Evolutionary conservation across 73 alveolate species (phyloP).

Genomic region (Breviolum minutum): DNA sequence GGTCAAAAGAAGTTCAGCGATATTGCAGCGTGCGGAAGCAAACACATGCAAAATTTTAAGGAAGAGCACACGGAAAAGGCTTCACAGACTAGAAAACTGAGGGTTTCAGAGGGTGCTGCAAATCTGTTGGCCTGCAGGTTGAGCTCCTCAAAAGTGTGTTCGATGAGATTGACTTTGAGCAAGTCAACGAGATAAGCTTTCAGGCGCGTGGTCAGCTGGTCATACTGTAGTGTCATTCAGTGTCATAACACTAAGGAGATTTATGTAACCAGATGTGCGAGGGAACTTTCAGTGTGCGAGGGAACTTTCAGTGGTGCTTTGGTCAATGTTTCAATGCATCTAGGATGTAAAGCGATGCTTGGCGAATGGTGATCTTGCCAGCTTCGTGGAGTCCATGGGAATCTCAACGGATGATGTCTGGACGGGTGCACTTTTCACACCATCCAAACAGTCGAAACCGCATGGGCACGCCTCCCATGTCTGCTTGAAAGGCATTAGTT

Average conservation of each 20-base stretch:
- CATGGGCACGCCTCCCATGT: no score
- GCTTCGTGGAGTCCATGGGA: conserved; percentile 26
- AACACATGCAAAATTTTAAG: no score
- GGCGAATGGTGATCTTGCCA: conserved; percentile 11
- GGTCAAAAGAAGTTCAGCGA: no score
- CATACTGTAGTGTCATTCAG: background rate
- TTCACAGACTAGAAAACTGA: no score
- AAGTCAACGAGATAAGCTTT: conserved; percentile 22
- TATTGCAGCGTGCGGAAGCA: no score
- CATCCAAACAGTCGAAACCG: background rate
- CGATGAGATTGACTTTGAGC: conserved; percentile 23
- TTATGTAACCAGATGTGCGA: background rate
- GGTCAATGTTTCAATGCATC: background rate
- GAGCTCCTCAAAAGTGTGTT: conserved; percentile 6
- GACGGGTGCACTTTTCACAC: background rate
- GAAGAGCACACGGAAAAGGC: no score
- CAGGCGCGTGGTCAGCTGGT: background rate
- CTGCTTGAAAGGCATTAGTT: background rate
- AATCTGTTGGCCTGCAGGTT: background rate
- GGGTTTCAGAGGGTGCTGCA: no score
- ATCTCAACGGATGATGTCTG: background rate
- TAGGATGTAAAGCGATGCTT: conserved; percentile 27
- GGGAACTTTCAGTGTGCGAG: background rate
- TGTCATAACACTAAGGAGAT: no score
- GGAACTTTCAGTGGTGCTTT: background rate